These are phyloP conservation scores for Penicillium janthinellum DNA, from an alignment of 2,329 filamentous ascomycete species.

Conservation along the genomic window DNA sequence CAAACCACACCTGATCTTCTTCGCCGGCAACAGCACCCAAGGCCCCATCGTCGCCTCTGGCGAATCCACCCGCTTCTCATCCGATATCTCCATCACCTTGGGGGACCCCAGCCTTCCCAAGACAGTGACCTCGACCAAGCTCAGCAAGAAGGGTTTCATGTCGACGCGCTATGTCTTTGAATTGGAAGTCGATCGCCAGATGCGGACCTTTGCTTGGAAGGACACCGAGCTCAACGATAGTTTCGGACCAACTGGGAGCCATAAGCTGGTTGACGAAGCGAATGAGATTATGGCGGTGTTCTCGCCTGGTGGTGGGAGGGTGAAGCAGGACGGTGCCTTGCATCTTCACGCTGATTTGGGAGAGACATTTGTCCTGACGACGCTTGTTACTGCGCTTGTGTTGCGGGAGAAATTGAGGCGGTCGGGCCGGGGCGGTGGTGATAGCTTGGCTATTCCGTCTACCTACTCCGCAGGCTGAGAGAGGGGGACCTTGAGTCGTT, in stretches of 20 bases:
- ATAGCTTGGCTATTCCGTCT: not conserved
- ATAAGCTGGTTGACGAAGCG: conserved; percentile 4
- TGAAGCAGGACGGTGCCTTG: conserved; percentile 1
- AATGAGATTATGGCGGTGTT: conserved; percentile 3
- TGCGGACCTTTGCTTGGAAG: conserved; percentile 5
- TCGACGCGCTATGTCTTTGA: conserved; percentile 2
- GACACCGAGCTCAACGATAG: not conserved
- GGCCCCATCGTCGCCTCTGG: conserved; percentile 3
- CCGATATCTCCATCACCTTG: conserved; percentile 5
- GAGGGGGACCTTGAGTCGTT: no score
- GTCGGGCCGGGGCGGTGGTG: not conserved
- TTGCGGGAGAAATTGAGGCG: conserved; percentile 3
- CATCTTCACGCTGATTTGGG: not conserved
- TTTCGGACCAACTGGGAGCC: conserved; percentile 1
- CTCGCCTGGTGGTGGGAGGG: conserved; percentile 3
- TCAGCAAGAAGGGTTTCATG: conserved; percentile 8
- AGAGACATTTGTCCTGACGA: conserved; percentile 1
- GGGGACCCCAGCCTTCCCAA: not conserved
- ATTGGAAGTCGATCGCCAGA: not conserved
- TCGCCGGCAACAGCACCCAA: conserved; percentile 2
- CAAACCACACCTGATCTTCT: conserved; percentile 8
- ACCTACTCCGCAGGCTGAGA: not conserved
- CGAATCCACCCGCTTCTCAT: conserved; percentile 5
- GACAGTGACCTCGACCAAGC: not conserved
- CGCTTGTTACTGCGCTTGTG: conserved; percentile 1